A percentile compares a stretch with the other conserved stretches of the same genome.
Evolutionary conservation across 2,329 filamentous ascomycete genomes (phyloP).

Genomic region (Cryphonectria parasitica): DNA sequence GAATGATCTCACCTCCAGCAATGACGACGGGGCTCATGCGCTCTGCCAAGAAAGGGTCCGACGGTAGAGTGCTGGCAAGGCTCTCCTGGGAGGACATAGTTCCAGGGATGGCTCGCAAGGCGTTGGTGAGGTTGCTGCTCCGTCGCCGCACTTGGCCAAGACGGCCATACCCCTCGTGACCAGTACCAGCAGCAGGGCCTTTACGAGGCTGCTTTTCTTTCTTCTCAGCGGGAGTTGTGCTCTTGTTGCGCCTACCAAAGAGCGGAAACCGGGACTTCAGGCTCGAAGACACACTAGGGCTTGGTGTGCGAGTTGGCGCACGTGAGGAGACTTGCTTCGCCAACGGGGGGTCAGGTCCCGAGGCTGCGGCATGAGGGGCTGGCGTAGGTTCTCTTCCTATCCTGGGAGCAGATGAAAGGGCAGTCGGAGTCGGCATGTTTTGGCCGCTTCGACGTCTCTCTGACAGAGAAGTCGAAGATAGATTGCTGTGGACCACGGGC

Average conservation of each 20-base stretch:
- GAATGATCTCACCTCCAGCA: constrained; percentile 63
- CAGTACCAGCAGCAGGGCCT: constrained; percentile 88
- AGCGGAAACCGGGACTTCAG: constrained; percentile 73
- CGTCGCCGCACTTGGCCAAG: constrained; percentile 65
- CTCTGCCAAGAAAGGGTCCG: constrained; percentile 63
- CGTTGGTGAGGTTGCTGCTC: constrained; percentile 61
- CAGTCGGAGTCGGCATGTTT: constrained; percentile 2
- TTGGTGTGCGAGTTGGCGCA: constrained; percentile 50
- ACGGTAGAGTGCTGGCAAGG: constrained; percentile 46
- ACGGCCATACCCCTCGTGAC: constrained; percentile 83
- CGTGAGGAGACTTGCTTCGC: constrained; percentile 37
- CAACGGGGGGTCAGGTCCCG: constrained; percentile 23
- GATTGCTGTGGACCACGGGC: constrained; percentile 66
- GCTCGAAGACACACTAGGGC: constrained; percentile 57
- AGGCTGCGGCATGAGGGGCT: constrained; percentile 32
- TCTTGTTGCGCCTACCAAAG: constrained; percentile 75
- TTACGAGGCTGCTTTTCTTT: constrained; percentile 66
- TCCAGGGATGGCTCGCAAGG: constrained; percentile 48
- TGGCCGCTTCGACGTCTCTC: constrained; percentile 51
- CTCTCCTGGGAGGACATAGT: constrained; percentile 57
- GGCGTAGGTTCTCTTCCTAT: constrained; percentile 43
- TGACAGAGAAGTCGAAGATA: constrained; percentile 53
- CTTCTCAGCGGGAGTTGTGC: constrained; percentile 59
- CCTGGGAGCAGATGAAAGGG: constrained; percentile 35
- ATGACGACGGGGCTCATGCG: constrained; percentile 70